Base-by-base conservation (phyloP, 2,329 filamentous ascomycete species). In the Zalaria obscura region DNA sequence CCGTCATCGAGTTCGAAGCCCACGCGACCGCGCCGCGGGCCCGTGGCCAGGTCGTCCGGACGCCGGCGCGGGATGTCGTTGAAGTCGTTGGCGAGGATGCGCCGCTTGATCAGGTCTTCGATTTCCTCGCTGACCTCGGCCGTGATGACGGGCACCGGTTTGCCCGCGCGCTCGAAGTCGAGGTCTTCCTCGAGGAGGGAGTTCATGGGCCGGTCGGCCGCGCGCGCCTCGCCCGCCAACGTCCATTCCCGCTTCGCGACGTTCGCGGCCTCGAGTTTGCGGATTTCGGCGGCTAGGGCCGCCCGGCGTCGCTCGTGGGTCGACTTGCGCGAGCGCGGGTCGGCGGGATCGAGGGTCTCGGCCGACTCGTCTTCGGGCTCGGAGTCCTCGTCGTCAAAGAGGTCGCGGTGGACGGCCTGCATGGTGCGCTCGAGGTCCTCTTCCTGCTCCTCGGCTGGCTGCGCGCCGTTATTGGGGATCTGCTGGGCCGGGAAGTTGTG, bases 121-220 rank as follows among this genome's bases (percentile, higher is more conserved):
- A 98, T 93, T 52, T 80, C 79, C 60, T 95, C 88, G 41, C 79
- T 93, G 34, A 93, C 72, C 60, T 95, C 88, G 35, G 84, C 80
- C 0, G 91, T 96, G 58, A 95, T 87, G 46, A 96, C 83, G 1
- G 89, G 86, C 1, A 96, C 82, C 0, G 91, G 89, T 60, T 96
- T 98, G 55, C 91, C 91, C 25, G 85, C 78, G 53, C 93, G 79
- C 64, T 98, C 91, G 56, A 96, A 98, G 50, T 96, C 89, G 26
- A 98, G 73, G 53, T 96, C 87, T 64, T 96, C 78, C 57, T 96
- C 88, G 1, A 98, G 75, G 2, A 98, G 73, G 1, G 89, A 95
- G 66, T 98, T 96, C 41, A 86, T 59, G 0, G 91, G 91, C 31
- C 91, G 76, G 50, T 91, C 85, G 1, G 71, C 70, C 2, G 85